Percentiles rank a stretch among this genome's conserved stretches.
Conservation (phyloP, 2,329 filamentous ascomycete genomes). For the Colletotrichum limetticola region DNA sequence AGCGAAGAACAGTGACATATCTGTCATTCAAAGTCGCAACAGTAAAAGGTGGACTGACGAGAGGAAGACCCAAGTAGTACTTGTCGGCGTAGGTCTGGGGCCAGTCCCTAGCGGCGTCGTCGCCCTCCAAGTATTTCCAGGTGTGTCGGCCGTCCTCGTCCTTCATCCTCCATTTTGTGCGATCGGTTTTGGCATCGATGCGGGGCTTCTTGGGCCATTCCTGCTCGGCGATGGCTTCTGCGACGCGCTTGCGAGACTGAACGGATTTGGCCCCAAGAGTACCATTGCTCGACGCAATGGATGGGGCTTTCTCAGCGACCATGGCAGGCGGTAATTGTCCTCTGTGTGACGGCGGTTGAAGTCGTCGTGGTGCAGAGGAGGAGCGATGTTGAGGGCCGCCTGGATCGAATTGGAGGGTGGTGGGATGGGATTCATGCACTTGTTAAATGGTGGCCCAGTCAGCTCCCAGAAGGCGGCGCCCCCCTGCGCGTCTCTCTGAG, state of each 20-base stretch:
- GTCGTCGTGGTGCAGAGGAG: neutral
- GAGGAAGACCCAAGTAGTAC: conserved; percentile 83
- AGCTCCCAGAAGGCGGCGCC: conserved; percentile 1
- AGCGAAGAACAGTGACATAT: neutral
- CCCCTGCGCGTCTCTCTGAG: conserved; percentile 19
- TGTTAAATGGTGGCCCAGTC: conserved; percentile 15
- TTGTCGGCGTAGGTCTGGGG: conserved; percentile 91
- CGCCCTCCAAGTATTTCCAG: conserved; percentile 90
- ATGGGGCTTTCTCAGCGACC: conserved; percentile 17
- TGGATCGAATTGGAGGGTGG: neutral
- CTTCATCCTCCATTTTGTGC: conserved; percentile 83
- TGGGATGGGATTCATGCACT: conserved; percentile 20
- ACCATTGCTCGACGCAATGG: conserved; percentile 30
- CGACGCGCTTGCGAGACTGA: conserved; percentile 56
- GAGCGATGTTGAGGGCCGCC: neutral
- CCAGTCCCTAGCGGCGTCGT: conserved; percentile 78
- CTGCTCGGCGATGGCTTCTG: conserved; percentile 48
- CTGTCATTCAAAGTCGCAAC: neutral
- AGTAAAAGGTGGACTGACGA: conserved; percentile 61
- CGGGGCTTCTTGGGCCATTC: conserved; percentile 57
- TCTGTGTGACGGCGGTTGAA: neutral
- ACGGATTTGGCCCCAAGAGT: neutral
- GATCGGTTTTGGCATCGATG: conserved; percentile 75
- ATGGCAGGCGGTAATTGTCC: neutral
- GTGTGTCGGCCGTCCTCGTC: conserved; percentile 88